These are phyloP conservation scores for Viola odorata DNA, from an alignment of 345 rosid genomes.

Conservation along the genomic window DNA sequence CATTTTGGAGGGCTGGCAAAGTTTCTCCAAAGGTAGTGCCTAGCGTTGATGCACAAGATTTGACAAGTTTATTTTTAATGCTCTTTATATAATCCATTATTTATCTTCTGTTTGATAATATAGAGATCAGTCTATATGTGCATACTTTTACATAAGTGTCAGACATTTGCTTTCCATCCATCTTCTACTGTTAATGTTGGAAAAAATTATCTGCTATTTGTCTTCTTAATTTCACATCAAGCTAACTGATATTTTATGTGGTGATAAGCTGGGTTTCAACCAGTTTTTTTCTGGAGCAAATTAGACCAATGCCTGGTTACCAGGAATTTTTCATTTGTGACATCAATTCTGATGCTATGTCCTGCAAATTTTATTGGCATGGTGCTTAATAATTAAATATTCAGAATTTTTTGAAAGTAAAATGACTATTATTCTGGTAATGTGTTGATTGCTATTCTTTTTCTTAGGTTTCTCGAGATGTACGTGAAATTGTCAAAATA, in stretches of 20 bases:
- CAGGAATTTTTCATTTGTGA: neutral
- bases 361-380: too few species aligned
- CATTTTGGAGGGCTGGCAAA: constrained; percentile 67
- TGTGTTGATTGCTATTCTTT: constrained; percentile 7
- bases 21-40: constrained; percentile 73
- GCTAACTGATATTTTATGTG: neutral
- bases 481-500: constrained; percentile 80
- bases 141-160: too few species aligned
- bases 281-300: too few species aligned
- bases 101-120: too few species aligned
- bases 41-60: neutral
- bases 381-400: neutral
- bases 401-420: neutral
- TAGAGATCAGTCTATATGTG: too few species aligned
- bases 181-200: neutral
- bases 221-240: constrained; percentile 1
- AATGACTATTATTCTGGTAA: neutral
- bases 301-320: too few species aligned
- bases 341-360: neutral
- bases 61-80: constrained; percentile 9
- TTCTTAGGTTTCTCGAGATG: constrained; percentile 65
- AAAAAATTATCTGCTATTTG: neutral
- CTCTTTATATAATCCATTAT: constrained; percentile 1
- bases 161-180: constrained; percentile 4
- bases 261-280: too few species aligned